phyloP scores from a whole-genome alignment of 2,329 filamentous ascomycete species.

The Akanthomyces muscarius region DNA sequence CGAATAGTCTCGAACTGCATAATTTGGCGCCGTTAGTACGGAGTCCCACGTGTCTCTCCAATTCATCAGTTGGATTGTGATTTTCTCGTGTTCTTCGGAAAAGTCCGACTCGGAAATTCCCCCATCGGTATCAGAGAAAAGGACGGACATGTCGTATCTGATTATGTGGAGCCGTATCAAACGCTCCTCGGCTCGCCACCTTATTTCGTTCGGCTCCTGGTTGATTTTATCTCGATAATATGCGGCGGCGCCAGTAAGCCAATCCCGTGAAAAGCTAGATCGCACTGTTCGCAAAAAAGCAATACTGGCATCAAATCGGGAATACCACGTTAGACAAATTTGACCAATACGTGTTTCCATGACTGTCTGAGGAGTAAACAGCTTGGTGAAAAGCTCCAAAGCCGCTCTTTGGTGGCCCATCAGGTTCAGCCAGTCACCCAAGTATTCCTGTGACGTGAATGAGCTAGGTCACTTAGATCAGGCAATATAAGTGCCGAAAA shows the following conservation, averaged over 20 bases:
- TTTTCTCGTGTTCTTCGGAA: slow-evolving; percentile 52
- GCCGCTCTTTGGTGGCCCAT: slow-evolving; percentile 91
- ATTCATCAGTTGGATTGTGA: slow-evolving; percentile 44
- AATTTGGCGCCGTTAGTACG: slow-evolving; percentile 55
- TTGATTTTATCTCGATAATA: slow-evolving; percentile 58
- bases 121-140: slow-evolving; percentile 66
- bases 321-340: slow-evolving; percentile 82
- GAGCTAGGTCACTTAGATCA: neutral
- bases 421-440: slow-evolving; percentile 93
- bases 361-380: slow-evolving; percentile 74
- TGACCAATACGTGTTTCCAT: slow-evolving; percentile 67
- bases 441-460: slow-evolving; percentile 64
- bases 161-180: slow-evolving; percentile 66
- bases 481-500: neutral
- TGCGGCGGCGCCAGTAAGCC: slow-evolving; percentile 65
- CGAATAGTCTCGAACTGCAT: slow-evolving; percentile 61
- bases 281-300: slow-evolving; percentile 78
- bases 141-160: slow-evolving; percentile 72
- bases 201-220: slow-evolving; percentile 57
- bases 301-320: slow-evolving; percentile 80
- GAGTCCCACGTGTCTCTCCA: slow-evolving; percentile 58
- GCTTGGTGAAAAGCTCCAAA: slow-evolving; percentile 69
- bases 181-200: slow-evolving; percentile 63
- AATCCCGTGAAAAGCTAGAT: slow-evolving; percentile 69
- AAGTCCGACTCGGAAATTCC: slow-evolving; percentile 65